Base-by-base conservation (phyloP, 495 filamentous ascomycete species). In the Astrocystis sublimbata region DNA sequence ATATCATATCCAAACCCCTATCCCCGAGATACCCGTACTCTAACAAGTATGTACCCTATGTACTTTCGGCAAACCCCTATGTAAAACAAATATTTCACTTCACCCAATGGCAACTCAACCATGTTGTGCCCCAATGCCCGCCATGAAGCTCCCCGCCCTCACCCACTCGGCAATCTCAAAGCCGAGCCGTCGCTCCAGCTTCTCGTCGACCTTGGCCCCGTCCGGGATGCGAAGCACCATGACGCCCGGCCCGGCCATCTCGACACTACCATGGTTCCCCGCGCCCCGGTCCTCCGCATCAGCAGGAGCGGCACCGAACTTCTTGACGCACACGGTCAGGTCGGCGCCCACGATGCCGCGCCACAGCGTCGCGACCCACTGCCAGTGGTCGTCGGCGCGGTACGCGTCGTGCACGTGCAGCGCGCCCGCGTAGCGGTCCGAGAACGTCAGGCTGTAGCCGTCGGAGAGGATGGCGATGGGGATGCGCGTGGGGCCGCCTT, bases 291-390 rank as follows among this genome's bases (percentile, higher is more conserved):
- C n/a, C 15, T 65, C 58, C 30, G 71, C 63, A 5, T 54, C 70
- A 24, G 59, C 64, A 7, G 62, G 51, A 4, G 54, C 40, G 17
- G 54, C 60, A n/a, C n/a, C n/a, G n/a, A n/a, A n/a, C n/a, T 52
- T 60, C 61, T 78, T 76, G 36, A 88, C 82, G 64, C 85, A 93
- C 21, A 98, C 83, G 0, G 92, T 96, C 61, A 97, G 79, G 75
- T 98, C 94, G 0, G 93, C 85, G 0, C 91, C 92, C 0, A 93
- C 83, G 54, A 91, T 89, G 1, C 90, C 89, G 1, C 93, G 88
- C 93, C 93, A 98, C 3, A 97, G 82, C 52, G 90, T 94, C 28
- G 93, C 94, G 80, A 93, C 91, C 94, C 94, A 97, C 75, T 97
- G 92, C 94, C 94, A 98, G 71, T 98, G 94, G 68, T 98, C 92